Conservation (phyloP, 352 stramenopile species). For the Phytophthora meadii region DNA sequence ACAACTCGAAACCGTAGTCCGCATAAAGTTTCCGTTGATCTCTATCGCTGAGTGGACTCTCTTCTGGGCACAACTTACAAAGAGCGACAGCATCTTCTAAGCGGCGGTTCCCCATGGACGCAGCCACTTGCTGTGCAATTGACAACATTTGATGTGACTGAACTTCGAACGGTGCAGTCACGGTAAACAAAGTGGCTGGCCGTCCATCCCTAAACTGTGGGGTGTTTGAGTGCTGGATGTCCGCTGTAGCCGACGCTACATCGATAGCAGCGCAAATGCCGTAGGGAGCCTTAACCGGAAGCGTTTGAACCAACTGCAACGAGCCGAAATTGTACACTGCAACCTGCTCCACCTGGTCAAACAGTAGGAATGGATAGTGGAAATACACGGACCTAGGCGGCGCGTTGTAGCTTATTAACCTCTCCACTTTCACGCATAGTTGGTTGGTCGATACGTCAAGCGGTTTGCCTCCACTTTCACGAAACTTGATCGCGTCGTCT, state of each 20-base stretch:
- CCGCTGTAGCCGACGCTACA: slow-evolving; percentile 25
- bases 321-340: slow-evolving; percentile 71
- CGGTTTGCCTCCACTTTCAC: slow-evolving; percentile 26
- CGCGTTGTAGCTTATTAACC: slow-evolving; percentile 54
- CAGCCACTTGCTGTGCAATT: slow-evolving; percentile 59
- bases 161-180: slow-evolving; percentile 50
- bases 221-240: background rate
- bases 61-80: slow-evolving; percentile 72
- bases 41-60: slow-evolving; percentile 60
- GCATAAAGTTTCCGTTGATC: slow-evolving; percentile 62
- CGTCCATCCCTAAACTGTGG: slow-evolving; percentile 26
- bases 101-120: slow-evolving; percentile 36
- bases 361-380: slow-evolving; percentile 76
- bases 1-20: slow-evolving; percentile 67
- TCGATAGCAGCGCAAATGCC: slow-evolving; percentile 38
- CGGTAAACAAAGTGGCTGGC: slow-evolving; percentile 49
- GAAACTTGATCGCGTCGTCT: slow-evolving; percentile 8
- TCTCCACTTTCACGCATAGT: slow-evolving; percentile 56
- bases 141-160: slow-evolving; percentile 65
- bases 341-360: slow-evolving; percentile 64
- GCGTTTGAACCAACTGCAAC: slow-evolving; percentile 57
- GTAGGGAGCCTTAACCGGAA: slow-evolving; percentile 65
- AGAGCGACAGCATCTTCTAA: slow-evolving; percentile 72
- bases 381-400: slow-evolving; percentile 51
- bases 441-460: slow-evolving; percentile 50